phyloP scores from a whole-genome alignment of 192 early-diverging fungal species.

The Entomortierella parvispora region DNA sequence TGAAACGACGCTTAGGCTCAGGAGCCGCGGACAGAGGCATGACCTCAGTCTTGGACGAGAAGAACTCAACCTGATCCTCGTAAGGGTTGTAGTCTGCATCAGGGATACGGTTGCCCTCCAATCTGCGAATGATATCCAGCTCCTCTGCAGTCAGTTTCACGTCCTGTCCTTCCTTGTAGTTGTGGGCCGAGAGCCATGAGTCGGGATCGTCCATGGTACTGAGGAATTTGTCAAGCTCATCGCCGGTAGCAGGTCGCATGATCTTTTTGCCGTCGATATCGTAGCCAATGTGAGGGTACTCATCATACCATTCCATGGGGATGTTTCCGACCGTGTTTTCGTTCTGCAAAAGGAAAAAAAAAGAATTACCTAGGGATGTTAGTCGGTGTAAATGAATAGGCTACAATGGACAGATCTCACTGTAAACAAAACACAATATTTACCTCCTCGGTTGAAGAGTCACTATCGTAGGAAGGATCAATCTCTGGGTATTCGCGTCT shows the following conservation, averaged over 20 bases:
- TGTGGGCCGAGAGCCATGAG: conserved; percentile 87
- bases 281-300: conserved; percentile 97
- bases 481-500: conserved; percentile 80
- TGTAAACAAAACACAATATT: neutral
- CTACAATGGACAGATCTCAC: neutral
- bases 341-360: conserved; percentile 57
- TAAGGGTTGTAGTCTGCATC: conserved; percentile 92
- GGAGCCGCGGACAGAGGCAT: conserved; percentile 91
- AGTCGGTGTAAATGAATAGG: neutral
- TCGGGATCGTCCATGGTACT: conserved; percentile 93
- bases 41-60: conserved; percentile 83
- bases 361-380: neutral
- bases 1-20: conserved; percentile 94
- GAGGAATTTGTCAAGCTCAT: conserved; percentile 96
- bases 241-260: conserved; percentile 84
- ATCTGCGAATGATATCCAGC: conserved; percentile 91
- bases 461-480: conserved; percentile 91
- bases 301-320: conserved; percentile 98
- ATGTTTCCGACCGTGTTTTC: conserved; percentile 95
- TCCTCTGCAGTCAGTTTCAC: conserved; percentile 90
- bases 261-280: conserved; percentile 94
- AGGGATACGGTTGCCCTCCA: conserved; percentile 84
- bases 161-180: conserved; percentile 83
- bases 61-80: conserved; percentile 95
- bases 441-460: conserved; percentile 92